Conservation (phyloP, 768 basidiomycete species). For the Dacryopinax spathularia region DNA sequence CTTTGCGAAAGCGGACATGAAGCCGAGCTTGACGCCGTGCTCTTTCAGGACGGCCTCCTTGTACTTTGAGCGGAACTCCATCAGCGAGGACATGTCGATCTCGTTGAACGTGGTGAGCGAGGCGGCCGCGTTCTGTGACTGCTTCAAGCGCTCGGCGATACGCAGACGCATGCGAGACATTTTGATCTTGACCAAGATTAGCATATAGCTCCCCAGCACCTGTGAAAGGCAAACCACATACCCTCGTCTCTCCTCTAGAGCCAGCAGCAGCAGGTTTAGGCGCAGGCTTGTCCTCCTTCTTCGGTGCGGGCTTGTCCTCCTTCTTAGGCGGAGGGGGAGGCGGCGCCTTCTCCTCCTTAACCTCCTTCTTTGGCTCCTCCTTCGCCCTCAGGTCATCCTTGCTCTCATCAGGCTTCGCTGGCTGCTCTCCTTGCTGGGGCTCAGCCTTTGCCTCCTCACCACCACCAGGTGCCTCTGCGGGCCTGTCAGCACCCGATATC, state of each 20-base stretch:
- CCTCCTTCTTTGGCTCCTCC: constrained; percentile 12
- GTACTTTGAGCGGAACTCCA: constrained; percentile 85
- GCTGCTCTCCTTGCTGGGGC: neutral
- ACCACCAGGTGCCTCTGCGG: constrained; percentile 5
- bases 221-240: constrained; percentile 23
- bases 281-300: constrained; percentile 24
- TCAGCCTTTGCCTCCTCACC: neutral
- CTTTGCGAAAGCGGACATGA: constrained; percentile 93
- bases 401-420: constrained; percentile 19
- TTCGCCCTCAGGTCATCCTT: constrained; percentile 10
- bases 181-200: constrained; percentile 50
- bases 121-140: constrained; percentile 93
- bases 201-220: neutral
- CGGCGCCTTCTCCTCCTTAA: constrained; percentile 15
- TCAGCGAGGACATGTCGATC: constrained; percentile 94
- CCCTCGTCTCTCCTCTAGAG: constrained; percentile 75
- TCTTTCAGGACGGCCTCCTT: constrained; percentile 83
- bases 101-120: constrained; percentile 98
- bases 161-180: constrained; percentile 98
- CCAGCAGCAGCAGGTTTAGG: constrained; percentile 27
- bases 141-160: constrained; percentile 93
- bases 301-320: constrained; percentile 22
- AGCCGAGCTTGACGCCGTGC: constrained; percentile 91
- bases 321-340: constrained; percentile 19
- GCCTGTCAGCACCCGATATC: neutral